These are phyloP conservation scores for Tetracladium setigerum DNA, from an alignment of 495 filamentous ascomycete species.

Conservation along the genomic window DNA sequence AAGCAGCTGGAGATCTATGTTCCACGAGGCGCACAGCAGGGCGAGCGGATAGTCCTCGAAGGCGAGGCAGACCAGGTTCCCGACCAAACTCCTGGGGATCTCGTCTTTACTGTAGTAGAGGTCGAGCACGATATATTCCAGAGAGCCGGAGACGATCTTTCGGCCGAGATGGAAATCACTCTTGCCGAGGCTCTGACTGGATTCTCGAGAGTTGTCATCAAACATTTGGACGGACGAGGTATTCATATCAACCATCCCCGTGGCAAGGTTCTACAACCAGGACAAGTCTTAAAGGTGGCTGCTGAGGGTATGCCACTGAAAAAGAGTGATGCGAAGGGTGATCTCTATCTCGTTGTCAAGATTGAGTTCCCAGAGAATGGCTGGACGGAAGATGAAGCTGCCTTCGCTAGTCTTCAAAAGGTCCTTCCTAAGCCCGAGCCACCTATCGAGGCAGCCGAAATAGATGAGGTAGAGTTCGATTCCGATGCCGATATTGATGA, in stretches of 20 bases:
- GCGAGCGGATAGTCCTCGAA: constrained; percentile 82
- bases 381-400: constrained; percentile 65
- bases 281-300: constrained; percentile 71
- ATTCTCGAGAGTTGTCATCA: constrained; percentile 83
- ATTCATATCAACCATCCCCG: constrained; percentile 69
- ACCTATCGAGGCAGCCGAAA: constrained; percentile 54
- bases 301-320: constrained; percentile 95
- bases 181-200: constrained; percentile 80
- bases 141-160: constrained; percentile 75
- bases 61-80: constrained; percentile 94
- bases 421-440: constrained; percentile 54
- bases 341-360: constrained; percentile 80
- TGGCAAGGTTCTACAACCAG: constrained; percentile 70
- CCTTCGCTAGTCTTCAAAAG: constrained; percentile 59
- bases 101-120: constrained; percentile 81
- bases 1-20: constrained; percentile 97
- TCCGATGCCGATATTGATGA: constrained; percentile 73
- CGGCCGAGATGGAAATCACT: constrained; percentile 68
- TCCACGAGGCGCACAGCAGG: constrained; percentile 78
- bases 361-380: constrained; percentile 82
- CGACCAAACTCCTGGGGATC: constrained; percentile 84
- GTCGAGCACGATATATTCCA: constrained; percentile 72
- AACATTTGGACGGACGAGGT: constrained; percentile 89
- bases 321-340: constrained; percentile 72
- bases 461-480: constrained; percentile 84